A percentile compares a stretch with the other conserved stretches of the same genome.
phyloP scores from a whole-genome alignment of 352 stramenopile genomes.

The Phytophthora foliorum region DNA sequence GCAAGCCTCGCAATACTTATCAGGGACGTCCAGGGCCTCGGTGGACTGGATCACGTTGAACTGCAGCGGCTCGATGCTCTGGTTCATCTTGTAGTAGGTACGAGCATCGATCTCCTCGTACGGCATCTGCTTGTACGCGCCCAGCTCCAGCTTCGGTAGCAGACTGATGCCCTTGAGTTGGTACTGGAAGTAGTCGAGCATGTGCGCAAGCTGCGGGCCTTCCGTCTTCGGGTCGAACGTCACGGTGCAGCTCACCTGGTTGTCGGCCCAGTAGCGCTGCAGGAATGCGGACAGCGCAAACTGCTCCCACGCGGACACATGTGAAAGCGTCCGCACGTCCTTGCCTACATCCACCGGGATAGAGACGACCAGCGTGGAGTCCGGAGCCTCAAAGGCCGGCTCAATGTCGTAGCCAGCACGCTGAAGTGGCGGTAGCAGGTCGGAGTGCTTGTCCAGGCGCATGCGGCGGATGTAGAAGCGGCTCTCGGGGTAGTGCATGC shows the following conservation, averaged over 20 bases:
- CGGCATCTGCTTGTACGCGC: constrained; percentile 92
- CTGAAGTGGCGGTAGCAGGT: constrained; percentile 79
- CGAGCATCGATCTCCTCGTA: constrained; percentile 91
- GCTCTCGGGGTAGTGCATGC: constrained; percentile 95
- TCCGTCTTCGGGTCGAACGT: constrained; percentile 93
- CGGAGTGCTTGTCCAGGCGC: constrained; percentile 84
- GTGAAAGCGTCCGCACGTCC: constrained; percentile 81
- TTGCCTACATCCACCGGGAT: constrained; percentile 92
- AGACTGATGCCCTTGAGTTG: constrained; percentile 95
- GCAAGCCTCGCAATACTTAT: constrained; percentile 72
- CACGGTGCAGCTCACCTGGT: constrained; percentile 95
- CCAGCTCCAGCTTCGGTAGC: constrained; percentile 81
- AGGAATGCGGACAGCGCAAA: constrained; percentile 93
- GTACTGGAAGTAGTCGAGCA: constrained; percentile 95
- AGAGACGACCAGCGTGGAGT: constrained; percentile 89
- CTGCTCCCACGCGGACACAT: constrained; percentile 95
- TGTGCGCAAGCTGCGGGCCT: constrained; percentile 75
- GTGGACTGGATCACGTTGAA: constrained; percentile 54
- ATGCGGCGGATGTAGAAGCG: constrained; percentile 94
- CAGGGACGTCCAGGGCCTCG: constrained; percentile 52
- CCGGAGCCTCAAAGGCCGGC: constrained; percentile 64
- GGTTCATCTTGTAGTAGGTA: constrained; percentile 67
- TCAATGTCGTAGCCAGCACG: constrained; percentile 87
- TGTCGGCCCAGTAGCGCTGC: constrained; percentile 95
- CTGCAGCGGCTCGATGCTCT: constrained; percentile 46